Evolutionary conservation across 2,329 filamentous ascomycete species (phyloP).

Genomic region (Biscogniauxia marginata): DNA sequence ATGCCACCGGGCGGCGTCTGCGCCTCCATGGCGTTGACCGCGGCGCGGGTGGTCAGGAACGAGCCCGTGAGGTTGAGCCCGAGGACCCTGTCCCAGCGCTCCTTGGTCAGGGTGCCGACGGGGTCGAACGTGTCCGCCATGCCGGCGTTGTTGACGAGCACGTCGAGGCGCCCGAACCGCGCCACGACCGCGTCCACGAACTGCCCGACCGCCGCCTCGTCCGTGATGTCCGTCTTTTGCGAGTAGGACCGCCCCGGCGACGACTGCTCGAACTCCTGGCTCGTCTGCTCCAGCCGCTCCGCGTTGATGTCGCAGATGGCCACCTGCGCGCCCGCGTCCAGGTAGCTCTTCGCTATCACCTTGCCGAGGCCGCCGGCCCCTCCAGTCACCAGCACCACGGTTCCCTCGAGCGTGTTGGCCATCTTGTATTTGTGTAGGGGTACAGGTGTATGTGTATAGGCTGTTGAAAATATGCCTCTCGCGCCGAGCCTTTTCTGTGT

Average conservation of each 20-base stretch:
- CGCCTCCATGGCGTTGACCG: slow-evolving; percentile 45
- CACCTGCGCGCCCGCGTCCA: slow-evolving; percentile 33
- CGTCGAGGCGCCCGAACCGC: slow-evolving; percentile 45
- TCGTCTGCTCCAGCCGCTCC: slow-evolving; percentile 12
- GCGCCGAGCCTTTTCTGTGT: too few species aligned
- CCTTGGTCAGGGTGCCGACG: slow-evolving; percentile 44
- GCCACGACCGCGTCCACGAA: slow-evolving; percentile 25
- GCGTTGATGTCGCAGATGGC: slow-evolving; percentile 34
- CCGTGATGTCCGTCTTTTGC: slow-evolving; percentile 29
- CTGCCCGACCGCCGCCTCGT: slow-evolving; percentile 28
- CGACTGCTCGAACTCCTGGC: slow-evolving; percentile 12
- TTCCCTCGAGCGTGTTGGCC: slow-evolving; percentile 21
- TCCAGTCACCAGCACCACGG: slow-evolving; percentile 34
- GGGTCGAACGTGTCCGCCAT: slow-evolving; percentile 56
- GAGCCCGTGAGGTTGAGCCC: slow-evolving; percentile 55
- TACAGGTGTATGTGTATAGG: too few species aligned
- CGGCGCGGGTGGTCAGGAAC: slow-evolving; percentile 48
- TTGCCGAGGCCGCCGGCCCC: slow-evolving; percentile 34
- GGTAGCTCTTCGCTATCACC: slow-evolving; percentile 31
- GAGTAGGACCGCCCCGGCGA: slow-evolving; percentile 25
- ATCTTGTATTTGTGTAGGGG: not conserved
- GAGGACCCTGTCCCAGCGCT: slow-evolving; percentile 52
- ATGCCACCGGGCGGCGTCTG: slow-evolving; percentile 27
- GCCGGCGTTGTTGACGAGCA: slow-evolving; percentile 56
- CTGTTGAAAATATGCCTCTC: too few species aligned